Base-by-base conservation (phyloP, 2,329 filamentous ascomycete genomes). In the Ramularia endophylla region DNA sequence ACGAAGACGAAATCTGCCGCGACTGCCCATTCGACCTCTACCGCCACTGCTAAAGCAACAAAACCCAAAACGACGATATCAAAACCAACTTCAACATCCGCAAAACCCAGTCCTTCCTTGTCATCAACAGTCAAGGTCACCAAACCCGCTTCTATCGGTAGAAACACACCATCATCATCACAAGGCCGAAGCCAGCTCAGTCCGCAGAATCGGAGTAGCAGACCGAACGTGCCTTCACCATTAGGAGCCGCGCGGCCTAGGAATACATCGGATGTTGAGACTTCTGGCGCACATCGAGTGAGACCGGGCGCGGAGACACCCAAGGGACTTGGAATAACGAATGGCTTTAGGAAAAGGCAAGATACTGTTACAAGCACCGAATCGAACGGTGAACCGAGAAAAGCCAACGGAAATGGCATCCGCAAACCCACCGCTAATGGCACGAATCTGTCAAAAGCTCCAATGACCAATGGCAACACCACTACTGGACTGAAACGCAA, bases 171-270 rank as follows among this genome's bases (percentile, higher is more conserved):
- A 29, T 43, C 53, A 19, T 44, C 46, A 25, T 50, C 55, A 15
- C 48, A 56, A 47, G 52, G 54, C 27, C 65, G 66, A 46, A 55
- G 53, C 35, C 58, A 62, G 30, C 56, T 64, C 27, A 61, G 67
- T 59, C 42, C 66, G 56, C 48, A 59, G 53, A 57, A 58, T 56
- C 37, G 62, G 52, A 36, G 66, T 63, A 78, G 67, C 45, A 77
- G 75, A 30, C 75, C 78, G 2, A 74, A 72, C 54, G 80, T 80
- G 39, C 77, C 77, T 2, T 81, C 78, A 12, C 77, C 77, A 9
- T 70, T 81, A 8, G 77, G 74, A 8, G 76, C 75, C 5, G 80
- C 78, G 2, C 75, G 76, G 16, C 77, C 77, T 5, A 71, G 77
- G 46, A 80, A 78, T 56, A 73, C 74, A 19, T 80, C 77, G 15